A percentile compares a stretch with the other conserved stretches of the same genome.
phyloP scores from a whole-genome alignment of 805 yeast genomes.

The Schwanniomyces vanrijiae region DNA sequence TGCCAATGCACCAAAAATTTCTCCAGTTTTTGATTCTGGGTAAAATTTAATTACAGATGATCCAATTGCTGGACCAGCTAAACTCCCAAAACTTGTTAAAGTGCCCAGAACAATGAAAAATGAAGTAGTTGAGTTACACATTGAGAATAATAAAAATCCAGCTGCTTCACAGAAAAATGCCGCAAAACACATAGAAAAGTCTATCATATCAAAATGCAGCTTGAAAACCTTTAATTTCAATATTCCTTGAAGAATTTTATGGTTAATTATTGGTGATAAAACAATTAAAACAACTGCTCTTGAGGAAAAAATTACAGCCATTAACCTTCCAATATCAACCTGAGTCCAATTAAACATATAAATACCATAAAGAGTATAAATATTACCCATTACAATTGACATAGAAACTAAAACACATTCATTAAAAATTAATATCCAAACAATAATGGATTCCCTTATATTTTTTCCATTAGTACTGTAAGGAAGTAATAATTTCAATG shows the following conservation, averaged over 20 bases:
- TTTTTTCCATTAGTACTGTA: constrained; percentile 29
- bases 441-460: constrained; percentile 28
- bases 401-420: constrained; percentile 42
- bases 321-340: constrained; percentile 52
- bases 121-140: constrained; percentile 24
- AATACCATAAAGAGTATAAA: constrained; percentile 53
- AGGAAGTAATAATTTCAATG: constrained; percentile 56
- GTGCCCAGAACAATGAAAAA: constrained; percentile 30
- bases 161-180: constrained; percentile 40
- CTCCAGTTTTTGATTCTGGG: constrained; percentile 62
- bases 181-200: constrained; percentile 36
- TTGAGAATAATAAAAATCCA: constrained; percentile 33
- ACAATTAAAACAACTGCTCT: constrained; percentile 50
- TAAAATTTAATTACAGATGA: constrained; percentile 61
- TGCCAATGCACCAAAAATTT: constrained; percentile 70
- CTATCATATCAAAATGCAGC: constrained; percentile 53
- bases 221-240: constrained; percentile 31
- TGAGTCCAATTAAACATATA: constrained; percentile 55
- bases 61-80: constrained; percentile 58
- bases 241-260: constrained; percentile 32
- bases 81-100: constrained; percentile 48
- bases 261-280: constrained; percentile 49
- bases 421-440: constrained; percentile 46
- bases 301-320: constrained; percentile 51
- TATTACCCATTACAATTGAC: constrained; percentile 37